These are phyloP conservation scores for Exophiala xenobiotica DNA, from an alignment of 2,329 filamentous ascomycete genomes.

Conservation along the genomic window DNA sequence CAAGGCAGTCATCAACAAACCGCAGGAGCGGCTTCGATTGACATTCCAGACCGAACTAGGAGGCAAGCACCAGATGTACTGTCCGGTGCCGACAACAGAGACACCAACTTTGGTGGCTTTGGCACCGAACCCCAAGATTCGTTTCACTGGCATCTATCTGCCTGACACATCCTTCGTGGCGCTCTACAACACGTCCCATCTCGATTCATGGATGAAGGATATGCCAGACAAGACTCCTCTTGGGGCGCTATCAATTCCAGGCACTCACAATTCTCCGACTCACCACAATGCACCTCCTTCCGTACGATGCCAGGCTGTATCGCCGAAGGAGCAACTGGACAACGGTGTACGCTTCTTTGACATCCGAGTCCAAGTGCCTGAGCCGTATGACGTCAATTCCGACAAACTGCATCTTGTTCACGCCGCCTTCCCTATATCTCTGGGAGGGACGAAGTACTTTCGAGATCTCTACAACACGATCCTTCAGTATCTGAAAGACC, in stretches of 20 bases:
- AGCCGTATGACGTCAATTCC: constrained; percentile 56
- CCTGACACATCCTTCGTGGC: constrained; percentile 54
- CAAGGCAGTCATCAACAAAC: constrained; percentile 55
- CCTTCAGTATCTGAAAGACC: constrained; percentile 71
- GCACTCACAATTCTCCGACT: constrained; percentile 92
- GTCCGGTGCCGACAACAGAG: constrained; percentile 59
- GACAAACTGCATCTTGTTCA: constrained; percentile 81
- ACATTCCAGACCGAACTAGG: constrained; percentile 64
- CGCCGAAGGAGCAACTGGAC: constrained; percentile 72
- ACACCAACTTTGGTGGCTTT: constrained; percentile 61
- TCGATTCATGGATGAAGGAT: constrained; percentile 77
- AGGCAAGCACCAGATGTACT: constrained; percentile 70
- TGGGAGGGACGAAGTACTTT: constrained; percentile 79
- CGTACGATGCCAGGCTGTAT: constrained; percentile 86
- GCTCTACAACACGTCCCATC: constrained; percentile 69
- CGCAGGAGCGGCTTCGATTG: constrained; percentile 68
- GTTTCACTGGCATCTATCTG: constrained; percentile 67
- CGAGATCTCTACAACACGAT: constrained; percentile 68
- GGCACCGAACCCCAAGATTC: constrained; percentile 50
- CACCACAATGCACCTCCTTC: constrained; percentile 82
- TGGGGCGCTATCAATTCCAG: constrained; percentile 82
- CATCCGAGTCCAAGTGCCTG: constrained; percentile 71
- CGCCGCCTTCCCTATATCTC: constrained; percentile 80
- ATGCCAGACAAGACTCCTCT: constrained; percentile 71
- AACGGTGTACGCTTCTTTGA: constrained; percentile 96